Evolutionary conservation across 352 stramenopile genomes (phyloP).

Genomic region (Phytophthora citricola): DNA sequence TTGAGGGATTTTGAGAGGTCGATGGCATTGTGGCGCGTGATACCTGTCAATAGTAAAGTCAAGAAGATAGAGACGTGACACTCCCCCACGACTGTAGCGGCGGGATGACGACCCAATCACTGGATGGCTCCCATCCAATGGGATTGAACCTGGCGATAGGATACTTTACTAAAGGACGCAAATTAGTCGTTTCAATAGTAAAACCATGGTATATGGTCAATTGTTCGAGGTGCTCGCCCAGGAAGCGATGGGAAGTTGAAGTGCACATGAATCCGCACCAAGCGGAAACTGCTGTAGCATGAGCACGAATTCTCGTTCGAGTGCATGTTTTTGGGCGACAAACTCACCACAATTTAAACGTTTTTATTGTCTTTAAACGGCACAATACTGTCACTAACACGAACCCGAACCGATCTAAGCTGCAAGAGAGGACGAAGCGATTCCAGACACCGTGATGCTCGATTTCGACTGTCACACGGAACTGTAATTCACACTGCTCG

Average conservation of each 20-base stretch:
- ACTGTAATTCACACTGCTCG: neutral
- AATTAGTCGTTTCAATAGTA: neutral
- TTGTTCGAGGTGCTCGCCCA: conserved; percentile 4
- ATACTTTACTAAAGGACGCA: neutral
- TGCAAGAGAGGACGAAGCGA: neutral
- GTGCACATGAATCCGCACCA: conserved; percentile 11
- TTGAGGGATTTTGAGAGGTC: neutral
- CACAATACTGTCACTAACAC: no score
- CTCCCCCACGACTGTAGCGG: conserved; percentile 8
- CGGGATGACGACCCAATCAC: conserved; percentile 17
- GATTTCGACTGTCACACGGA: neutral
- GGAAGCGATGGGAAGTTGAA: conserved; percentile 16
- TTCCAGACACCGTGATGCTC: neutral
- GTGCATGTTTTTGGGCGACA: no score
- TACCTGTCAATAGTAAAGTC: neutral
- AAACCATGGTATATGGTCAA: neutral
- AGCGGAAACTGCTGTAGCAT: neutral
- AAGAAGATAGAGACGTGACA: conserved; percentile 5
- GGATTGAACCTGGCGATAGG: conserved; percentile 4
- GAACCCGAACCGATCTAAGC: no score
- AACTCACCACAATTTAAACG: no score
- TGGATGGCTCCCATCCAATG: conserved; percentile 8
- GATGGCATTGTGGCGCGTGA: neutral
- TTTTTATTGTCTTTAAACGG: no score
- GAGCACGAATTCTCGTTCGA: no score